Evolutionary conservation across 1,284 basidiomycete species (phyloP), one percentile per base, ranked within the genome.

Genomic region (Trametes sp.): DNA sequence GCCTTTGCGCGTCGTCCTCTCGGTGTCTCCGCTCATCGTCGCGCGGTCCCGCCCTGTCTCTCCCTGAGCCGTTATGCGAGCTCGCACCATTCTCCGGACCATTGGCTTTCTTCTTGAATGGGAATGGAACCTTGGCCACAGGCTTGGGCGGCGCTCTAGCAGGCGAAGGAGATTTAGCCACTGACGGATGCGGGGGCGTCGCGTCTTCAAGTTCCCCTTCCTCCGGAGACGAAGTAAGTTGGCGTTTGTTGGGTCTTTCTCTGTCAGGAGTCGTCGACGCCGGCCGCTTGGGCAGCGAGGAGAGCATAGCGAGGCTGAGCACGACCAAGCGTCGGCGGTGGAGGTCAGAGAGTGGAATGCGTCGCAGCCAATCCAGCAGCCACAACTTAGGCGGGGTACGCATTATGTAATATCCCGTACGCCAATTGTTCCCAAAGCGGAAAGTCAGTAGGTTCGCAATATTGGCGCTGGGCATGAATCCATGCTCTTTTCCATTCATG

Each of bases 181-280:
- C 58, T 31, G 69, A 61, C 24, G 56, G 62, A 23, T 70, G 71
- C 21, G 75, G 65, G 7, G 72, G 72, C 3, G 70, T 71, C 36
- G 71, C 72, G 69, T 84, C 83, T 69, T 91, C 89, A 56, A 93
- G 76, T 70, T 93, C 91, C 54, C 90, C 90, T 72, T 93, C 91
- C 74, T 93, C 90, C 54, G 89, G 90, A 0, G 90, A 87, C 1
- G 81, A 83, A 2, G 86, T 83, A 9, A 81, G 80, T 23, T 74
- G 79, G 44, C 89, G 81, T 71, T 92, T 93, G 9, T 74, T 44
- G 5, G 84, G 81, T 50, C 87, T 81, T 42, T 75, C 74, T 64
- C 78, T 75, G 2, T 78, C 75, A 46, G 82, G 81, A 11, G 85
- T 84, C 51, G 75, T 72, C 38, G 85, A 85, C 26, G 87, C 85